Evolutionary conservation across 2,329 filamentous ascomycete genomes (phyloP).

Genomic region (Fusarium sp.): DNA sequence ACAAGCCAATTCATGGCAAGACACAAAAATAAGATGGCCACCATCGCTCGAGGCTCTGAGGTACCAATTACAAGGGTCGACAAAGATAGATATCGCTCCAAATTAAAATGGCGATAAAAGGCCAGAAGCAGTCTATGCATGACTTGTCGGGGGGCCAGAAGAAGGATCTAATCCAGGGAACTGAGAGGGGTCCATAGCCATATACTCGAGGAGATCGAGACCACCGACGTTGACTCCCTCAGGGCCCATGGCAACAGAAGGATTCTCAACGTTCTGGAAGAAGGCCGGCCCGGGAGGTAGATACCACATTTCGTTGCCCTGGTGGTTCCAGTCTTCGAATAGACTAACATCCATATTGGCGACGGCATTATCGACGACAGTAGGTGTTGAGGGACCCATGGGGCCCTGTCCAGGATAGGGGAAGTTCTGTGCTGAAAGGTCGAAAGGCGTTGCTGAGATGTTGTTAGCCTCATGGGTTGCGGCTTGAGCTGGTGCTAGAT

Average conservation of each 20-base stretch:
- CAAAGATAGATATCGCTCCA: not conserved
- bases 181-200: slow-evolving; percentile 68
- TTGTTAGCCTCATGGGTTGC: slow-evolving; percentile 57
- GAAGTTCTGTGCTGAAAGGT: slow-evolving; percentile 66
- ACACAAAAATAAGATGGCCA: not conserved
- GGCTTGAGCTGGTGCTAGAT: slow-evolving; percentile 52
- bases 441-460: slow-evolving; percentile 73
- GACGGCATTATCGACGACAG: slow-evolving; percentile 50
- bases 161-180: slow-evolving; percentile 53
- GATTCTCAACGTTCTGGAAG: slow-evolving; percentile 73
- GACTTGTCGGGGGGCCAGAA: slow-evolving; percentile 42
- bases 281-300: slow-evolving; percentile 72
- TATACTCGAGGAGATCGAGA: slow-evolving; percentile 74
- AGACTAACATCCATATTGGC: slow-evolving; percentile 55
- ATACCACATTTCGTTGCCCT: slow-evolving; percentile 74
- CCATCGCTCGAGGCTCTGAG: not conserved
- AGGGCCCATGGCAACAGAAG: slow-evolving; percentile 73
- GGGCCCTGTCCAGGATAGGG: slow-evolving; percentile 64
- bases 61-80: not conserved
- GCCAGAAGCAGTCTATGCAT: not conserved
- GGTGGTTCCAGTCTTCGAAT: slow-evolving; percentile 67
- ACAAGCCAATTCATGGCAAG: not conserved
- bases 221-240: slow-evolving; percentile 76
- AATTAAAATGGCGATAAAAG: not conserved
- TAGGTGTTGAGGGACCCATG: slow-evolving; percentile 64